phyloP scores from a whole-genome alignment of 306 rosid genomes.

The Trifolium pratense region DNA sequence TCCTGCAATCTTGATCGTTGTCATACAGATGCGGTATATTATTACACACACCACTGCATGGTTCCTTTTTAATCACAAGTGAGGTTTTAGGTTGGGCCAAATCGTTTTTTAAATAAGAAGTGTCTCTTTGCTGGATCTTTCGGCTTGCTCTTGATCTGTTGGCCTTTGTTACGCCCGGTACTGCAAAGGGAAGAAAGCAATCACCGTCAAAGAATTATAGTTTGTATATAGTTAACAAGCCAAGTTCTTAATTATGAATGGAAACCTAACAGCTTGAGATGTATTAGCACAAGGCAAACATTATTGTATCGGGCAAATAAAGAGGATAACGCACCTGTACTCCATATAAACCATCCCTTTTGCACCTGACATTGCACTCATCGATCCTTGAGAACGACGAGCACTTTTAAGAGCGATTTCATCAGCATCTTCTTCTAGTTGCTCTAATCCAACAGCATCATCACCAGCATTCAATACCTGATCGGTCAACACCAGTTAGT shows the following conservation, averaged over 20 bases:
- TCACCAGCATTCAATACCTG: constrained; percentile 94
- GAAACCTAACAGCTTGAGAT: constrained; percentile 22
- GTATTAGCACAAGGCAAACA: constrained; percentile 1
- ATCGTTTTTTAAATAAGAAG: constrained; percentile 67
- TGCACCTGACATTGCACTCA: constrained; percentile 98
- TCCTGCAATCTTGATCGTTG: constrained; percentile 7
- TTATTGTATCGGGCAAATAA: constrained; percentile 16
- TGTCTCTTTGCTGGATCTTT: constrained; percentile 92
- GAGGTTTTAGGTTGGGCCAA: constrained; percentile 42
- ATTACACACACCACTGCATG: not conserved
- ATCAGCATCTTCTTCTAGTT: constrained; percentile 88
- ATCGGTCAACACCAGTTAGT: constrained; percentile 31
- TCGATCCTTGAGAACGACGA: constrained; percentile 73
- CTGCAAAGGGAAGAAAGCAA: constrained; percentile 47
- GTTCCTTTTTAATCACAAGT: constrained; percentile 28
- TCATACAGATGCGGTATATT: constrained; percentile 4
- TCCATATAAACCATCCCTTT: constrained; percentile 95
- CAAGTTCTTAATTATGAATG: constrained; percentile 23
- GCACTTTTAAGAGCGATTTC: constrained; percentile 76
- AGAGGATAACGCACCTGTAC: constrained; percentile 62
- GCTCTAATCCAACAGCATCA: constrained; percentile 88
- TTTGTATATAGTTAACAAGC: constrained; percentile 2
- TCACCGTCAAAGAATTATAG: constrained; percentile 17
- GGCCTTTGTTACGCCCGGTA: constrained; percentile 63
- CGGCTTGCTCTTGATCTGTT: constrained; percentile 82